phyloP scores from a whole-genome alignment of 257 asterid genomes.

The Solanum chiquidenum region DNA sequence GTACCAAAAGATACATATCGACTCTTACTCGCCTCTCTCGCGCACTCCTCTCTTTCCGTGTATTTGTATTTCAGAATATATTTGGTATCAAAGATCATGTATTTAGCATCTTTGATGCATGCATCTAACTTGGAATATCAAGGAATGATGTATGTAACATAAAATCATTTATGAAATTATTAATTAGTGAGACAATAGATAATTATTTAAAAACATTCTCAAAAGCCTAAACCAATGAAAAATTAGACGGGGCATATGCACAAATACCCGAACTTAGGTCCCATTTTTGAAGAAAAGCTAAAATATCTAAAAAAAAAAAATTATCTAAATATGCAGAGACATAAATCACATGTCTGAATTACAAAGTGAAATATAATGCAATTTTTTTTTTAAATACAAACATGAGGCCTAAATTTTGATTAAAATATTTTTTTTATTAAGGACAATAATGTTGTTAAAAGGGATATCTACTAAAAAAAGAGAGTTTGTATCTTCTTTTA shows the following conservation, averaged over 20 bases:
- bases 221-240: background rate
- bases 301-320: no score
- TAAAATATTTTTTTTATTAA: no score
- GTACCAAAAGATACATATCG: background rate
- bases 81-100: background rate
- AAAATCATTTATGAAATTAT: fast-evolving
- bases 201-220: background rate
- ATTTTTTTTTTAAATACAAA: no score
- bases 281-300: no score
- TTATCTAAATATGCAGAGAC: no score
- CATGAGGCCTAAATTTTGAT: no score
- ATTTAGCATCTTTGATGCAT: background rate
- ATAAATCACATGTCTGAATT: no score
- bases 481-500: no score
- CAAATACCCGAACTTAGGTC: background rate
- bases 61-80: no score
- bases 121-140: background rate
- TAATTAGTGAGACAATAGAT: background rate
- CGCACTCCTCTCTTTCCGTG: background rate
- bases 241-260: background rate
- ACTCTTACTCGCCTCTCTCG: background rate
- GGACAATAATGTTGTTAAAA: no score
- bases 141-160: background rate
- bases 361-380: no score
- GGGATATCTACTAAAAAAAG: no score